Conservation (phyloP, 2,329 filamentous ascomycete genomes). For the Tricladium varicosporioides region DNA sequence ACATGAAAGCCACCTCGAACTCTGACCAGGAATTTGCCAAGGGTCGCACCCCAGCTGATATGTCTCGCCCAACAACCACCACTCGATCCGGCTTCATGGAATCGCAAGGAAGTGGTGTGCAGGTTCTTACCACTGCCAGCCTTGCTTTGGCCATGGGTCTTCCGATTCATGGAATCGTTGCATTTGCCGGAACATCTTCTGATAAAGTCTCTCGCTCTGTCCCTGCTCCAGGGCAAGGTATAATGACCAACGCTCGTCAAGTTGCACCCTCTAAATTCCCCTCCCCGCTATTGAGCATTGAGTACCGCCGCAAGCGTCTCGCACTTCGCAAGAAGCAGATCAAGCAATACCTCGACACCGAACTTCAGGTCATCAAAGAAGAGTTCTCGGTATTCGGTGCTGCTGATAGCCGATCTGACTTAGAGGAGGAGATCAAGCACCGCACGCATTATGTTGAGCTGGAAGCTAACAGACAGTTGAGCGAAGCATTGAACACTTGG, state of each 20-base stretch:
- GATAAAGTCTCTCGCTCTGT: slow-evolving; percentile 98
- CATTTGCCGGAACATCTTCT: slow-evolving; percentile 86
- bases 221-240: slow-evolving; percentile 90
- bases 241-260: slow-evolving; percentile 90
- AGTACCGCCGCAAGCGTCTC: slow-evolving; percentile 66
- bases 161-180: slow-evolving; percentile 90
- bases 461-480: slow-evolving; percentile 84
- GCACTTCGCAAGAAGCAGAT: slow-evolving; percentile 53
- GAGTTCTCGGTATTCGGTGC: background rate
- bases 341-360: slow-evolving; percentile 89
- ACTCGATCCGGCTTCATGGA: slow-evolving; percentile 98
- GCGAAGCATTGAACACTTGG: slow-evolving; percentile 64
- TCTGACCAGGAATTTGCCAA: slow-evolving; percentile 92
- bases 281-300: slow-evolving; percentile 89
- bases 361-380: slow-evolving; percentile 70
- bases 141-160: slow-evolving; percentile 96
- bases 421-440: slow-evolving; percentile 50
- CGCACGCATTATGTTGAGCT: slow-evolving; percentile 79
- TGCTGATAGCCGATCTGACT: background rate
- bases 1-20: slow-evolving; percentile 99
- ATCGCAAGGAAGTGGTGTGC: slow-evolving; percentile 93
- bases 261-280: slow-evolving; percentile 76
- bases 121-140: slow-evolving; percentile 93
- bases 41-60: slow-evolving; percentile 87
- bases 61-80: slow-evolving; percentile 94